Percentiles rank a stretch among this genome's conserved stretches.
phyloP scores from a whole-genome alignment of 306 rosid species.

The Casuarina cunninghamiana region DNA sequence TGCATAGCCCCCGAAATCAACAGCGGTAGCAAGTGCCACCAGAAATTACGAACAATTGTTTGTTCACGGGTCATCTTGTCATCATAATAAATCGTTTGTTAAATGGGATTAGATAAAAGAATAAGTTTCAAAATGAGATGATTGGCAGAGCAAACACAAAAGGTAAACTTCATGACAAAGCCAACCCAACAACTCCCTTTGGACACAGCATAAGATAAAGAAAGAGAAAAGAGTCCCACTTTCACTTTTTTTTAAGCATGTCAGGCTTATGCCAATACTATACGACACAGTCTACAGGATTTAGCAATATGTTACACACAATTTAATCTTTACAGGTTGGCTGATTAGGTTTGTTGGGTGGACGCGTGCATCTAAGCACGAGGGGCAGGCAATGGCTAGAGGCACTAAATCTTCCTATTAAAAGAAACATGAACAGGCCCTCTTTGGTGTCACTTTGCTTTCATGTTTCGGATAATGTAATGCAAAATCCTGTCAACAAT shows the following conservation, averaged over 20 bases:
- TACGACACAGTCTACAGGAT: constrained; percentile 27
- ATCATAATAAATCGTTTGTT: constrained; percentile 35
- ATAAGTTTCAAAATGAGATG: constrained; percentile 14
- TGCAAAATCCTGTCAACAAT: too few species aligned
- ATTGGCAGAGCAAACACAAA: constrained; percentile 23
- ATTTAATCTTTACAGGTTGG: constrained; percentile 48
- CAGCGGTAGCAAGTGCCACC: constrained; percentile 35
- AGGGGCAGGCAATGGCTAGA: not conserved
- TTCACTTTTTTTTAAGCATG: constrained; percentile 39
- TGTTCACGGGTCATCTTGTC: constrained; percentile 38
- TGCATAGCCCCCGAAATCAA: constrained; percentile 10
- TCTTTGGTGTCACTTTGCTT: not conserved
- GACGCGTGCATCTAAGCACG: not conserved
- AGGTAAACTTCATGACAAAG: constrained; percentile 53
- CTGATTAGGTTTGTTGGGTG: constrained; percentile 22
- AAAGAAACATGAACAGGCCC: not conserved
- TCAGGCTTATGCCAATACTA: constrained; percentile 19
- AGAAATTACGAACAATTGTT: constrained; percentile 6
- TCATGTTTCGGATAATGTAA: too few species aligned
- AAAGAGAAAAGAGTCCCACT: constrained; percentile 2
- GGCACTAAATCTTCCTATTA: not conserved
- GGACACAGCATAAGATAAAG: constrained; percentile 30
- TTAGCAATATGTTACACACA: not conserved
- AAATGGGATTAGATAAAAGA: constrained; percentile 27
- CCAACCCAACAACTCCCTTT: constrained; percentile 57